Base-by-base conservation (phyloP, 345 rosid genomes). In the Angophora floribunda region DNA sequence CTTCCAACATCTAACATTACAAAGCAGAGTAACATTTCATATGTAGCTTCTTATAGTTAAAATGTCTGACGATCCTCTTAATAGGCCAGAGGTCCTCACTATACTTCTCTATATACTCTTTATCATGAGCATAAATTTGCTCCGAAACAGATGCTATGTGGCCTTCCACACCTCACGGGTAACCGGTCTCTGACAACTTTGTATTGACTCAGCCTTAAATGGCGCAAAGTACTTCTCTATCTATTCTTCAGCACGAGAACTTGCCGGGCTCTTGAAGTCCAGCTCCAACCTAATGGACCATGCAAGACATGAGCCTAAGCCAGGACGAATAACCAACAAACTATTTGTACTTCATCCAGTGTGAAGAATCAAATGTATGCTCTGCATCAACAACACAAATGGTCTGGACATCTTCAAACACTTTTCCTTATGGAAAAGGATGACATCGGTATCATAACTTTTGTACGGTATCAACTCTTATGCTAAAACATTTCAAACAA, bases 91-190 rank as follows among this genome's bases (percentile, higher is more conserved):
- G 82, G 49, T 75, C 49, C 82, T 75, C 49, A 1, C 49, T 41
- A 36, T 75, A 19, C 82, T 75, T 5, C 49, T 36, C 63, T 59
- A 24, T 10, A 2, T 8, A 4, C 11, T 21, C 2, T 41, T 75
- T 1, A 41, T 75, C 82, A 75, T 36, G 75, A 63, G 75, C 2
- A 3, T 13, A 63, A 63, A n/a, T n/a, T 63, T 19, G 75, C 75
- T n/a, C 0, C 9, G 0, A 13, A 17, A n/a, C 9, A 4, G 9
- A n/a, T 17, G 36, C 36, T 13, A n/a, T 3, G 36, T 63, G 75
- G 75, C 75, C 75, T n/a, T 63, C 75, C 36, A 1, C 2, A 63
- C 32, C 70, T 61, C 16, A 4, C 0, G 1, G 70, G 70, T 61
- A n/a, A 6, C 36, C 1, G 17, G 70, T 7, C 32, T 5, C 0